Evolutionary conservation across 441 rosid species (phyloP).

Genomic region (Cnidoscolus chayamansa): DNA sequence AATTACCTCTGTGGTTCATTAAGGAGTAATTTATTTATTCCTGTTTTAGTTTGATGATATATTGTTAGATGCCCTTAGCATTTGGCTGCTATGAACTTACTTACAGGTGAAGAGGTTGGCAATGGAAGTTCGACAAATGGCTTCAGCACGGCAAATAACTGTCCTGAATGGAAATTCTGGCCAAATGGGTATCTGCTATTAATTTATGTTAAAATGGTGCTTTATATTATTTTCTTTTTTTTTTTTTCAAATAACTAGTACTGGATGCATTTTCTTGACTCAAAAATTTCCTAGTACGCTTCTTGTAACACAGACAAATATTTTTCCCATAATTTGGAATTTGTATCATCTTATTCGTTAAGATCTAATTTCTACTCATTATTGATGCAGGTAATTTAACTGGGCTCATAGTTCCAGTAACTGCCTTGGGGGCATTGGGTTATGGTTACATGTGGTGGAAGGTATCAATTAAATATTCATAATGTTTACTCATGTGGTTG

Average conservation of each 20-base stretch:
- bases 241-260: neutral
- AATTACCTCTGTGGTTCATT: constrained; percentile 7
- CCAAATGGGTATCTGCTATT: constrained; percentile 35
- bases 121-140: constrained; percentile 59
- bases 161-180: constrained; percentile 76
- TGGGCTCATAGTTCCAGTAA: constrained; percentile 67
- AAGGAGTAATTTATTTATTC: neutral
- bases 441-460: constrained; percentile 99
- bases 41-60: neutral
- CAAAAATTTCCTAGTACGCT: neutral
- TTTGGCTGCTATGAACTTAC: constrained; percentile 7
- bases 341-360: neutral
- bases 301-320: neutral
- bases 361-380: constrained; percentile 7
- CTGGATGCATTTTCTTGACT: neutral
- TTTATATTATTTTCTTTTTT: neutral
- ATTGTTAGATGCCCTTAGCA: constrained; percentile 2
- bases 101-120: constrained; percentile 64
- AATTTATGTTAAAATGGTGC: neutral
- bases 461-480: constrained; percentile 40
- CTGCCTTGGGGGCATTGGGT: constrained; percentile 81
- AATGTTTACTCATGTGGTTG: neutral
- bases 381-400: constrained; percentile 48
- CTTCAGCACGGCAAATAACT: constrained; percentile 66
- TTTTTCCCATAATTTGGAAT: neutral